Conservation (phyloP, 2,329 filamentous ascomycete species). For the Fusarium burgessii region DNA sequence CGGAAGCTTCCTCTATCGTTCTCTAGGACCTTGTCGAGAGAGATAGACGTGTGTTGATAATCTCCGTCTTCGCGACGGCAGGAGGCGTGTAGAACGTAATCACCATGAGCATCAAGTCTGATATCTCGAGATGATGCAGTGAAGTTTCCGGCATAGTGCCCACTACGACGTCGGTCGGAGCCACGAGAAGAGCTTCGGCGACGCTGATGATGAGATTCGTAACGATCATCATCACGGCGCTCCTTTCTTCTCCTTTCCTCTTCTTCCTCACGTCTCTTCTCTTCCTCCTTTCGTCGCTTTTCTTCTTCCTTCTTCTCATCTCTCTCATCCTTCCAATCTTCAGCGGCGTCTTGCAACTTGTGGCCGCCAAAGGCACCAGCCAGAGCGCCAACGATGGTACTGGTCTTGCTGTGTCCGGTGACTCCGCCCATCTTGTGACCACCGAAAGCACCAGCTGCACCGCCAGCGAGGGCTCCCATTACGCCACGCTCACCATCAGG, state of each 20-base stretch:
- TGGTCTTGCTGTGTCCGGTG: slow-evolving; percentile 48
- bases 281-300: slow-evolving; percentile 47
- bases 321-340: slow-evolving; percentile 55
- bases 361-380: slow-evolving; percentile 57
- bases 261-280: slow-evolving; percentile 40
- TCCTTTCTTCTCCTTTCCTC: slow-evolving; percentile 29
- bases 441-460: slow-evolving; percentile 55
- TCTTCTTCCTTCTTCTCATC: slow-evolving; percentile 51
- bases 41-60: slow-evolving; percentile 51
- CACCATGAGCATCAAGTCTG: slow-evolving; percentile 50
- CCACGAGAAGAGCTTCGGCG: slow-evolving; percentile 12
- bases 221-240: slow-evolving; percentile 23
- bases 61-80: slow-evolving; percentile 51
- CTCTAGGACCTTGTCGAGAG: slow-evolving; percentile 52
- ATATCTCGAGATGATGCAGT: slow-evolving; percentile 52
- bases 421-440: slow-evolving; percentile 55
- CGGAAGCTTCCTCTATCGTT: slow-evolving; percentile 55
- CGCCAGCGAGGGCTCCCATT: slow-evolving; percentile 56
- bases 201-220: slow-evolving; percentile 5
- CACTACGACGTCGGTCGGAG: slow-evolving; percentile 25
- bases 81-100: slow-evolving; percentile 51
- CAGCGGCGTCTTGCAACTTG: slow-evolving; percentile 56
- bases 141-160: slow-evolving; percentile 50
- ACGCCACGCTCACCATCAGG: slow-evolving; percentile 57
- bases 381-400: slow-evolving; percentile 55